phyloP scores from a whole-genome alignment of 805 yeast genomes.

The Barnettozyma vustinii region DNA sequence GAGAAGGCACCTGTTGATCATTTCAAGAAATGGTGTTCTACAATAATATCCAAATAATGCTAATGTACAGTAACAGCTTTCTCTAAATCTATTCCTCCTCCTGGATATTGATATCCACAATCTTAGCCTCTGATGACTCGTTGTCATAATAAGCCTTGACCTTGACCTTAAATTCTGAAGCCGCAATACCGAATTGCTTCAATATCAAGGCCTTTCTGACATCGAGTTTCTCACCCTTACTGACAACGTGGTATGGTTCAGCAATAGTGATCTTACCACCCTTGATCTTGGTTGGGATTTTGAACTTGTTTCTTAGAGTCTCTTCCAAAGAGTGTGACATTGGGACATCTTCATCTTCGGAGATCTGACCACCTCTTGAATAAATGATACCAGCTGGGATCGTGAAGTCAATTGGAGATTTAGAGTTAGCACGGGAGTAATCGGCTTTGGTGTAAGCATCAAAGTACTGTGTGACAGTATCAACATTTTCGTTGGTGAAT shows the following conservation, averaged over 20 bases:
- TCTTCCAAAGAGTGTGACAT: constrained; percentile 95
- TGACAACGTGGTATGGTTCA: constrained; percentile 75
- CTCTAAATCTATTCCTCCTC: constrained; percentile 13
- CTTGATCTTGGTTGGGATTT: constrained; percentile 87
- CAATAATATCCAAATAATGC: constrained; percentile 4
- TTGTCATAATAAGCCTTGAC: constrained; percentile 73
- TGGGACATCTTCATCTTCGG: constrained; percentile 90
- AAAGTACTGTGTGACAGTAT: constrained; percentile 88
- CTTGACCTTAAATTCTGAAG: constrained; percentile 81
- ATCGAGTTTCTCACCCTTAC: constrained; percentile 73
- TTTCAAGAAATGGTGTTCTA: constrained; percentile 5
- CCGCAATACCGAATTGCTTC: constrained; percentile 94
- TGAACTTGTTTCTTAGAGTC: constrained; percentile 80
- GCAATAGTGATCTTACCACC: constrained; percentile 80
- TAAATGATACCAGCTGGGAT: constrained; percentile 89
- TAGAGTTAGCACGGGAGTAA: constrained; percentile 84
- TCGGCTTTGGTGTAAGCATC: constrained; percentile 71
- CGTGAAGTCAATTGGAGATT: constrained; percentile 74
- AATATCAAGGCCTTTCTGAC: constrained; percentile 87
- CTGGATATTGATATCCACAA: constrained; percentile 31
- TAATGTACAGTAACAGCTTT: constrained; percentile 10
- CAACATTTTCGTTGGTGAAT: constrained; percentile 83
- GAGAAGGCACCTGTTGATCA: not conserved
- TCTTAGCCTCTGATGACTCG: constrained; percentile 36
- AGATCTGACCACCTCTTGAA: constrained; percentile 91